Evolutionary conservation across 1,284 basidiomycete genomes (phyloP).

Genomic region (Peniophora sp.): DNA sequence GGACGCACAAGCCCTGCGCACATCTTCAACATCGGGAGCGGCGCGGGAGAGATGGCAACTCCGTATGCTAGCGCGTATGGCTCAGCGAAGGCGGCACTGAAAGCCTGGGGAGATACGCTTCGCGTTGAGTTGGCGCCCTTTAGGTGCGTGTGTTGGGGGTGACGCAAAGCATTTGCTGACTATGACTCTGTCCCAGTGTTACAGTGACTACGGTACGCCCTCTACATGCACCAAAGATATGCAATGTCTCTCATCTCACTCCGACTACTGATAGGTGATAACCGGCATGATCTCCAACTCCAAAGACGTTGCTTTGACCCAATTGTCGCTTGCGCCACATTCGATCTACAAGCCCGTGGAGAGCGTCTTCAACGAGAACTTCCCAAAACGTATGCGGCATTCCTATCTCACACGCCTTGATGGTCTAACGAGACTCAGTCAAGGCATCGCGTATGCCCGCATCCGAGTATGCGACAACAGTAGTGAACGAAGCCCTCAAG

Average conservation of each 20-base stretch:
- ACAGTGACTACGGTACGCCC: slow-evolving; percentile 21
- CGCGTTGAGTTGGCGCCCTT: slow-evolving; percentile 22
- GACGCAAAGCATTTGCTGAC: slow-evolving; percentile 2
- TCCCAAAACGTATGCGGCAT: background rate
- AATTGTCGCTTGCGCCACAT: slow-evolving; percentile 11
- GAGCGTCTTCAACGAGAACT: slow-evolving; percentile 7
- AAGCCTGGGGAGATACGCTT: slow-evolving; percentile 18
- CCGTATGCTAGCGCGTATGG: slow-evolving; percentile 21
- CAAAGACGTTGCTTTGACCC: slow-evolving; percentile 12
- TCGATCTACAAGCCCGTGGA: slow-evolving; percentile 22
- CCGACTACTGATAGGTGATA: slow-evolving; percentile 17
- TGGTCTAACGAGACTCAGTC: background rate
- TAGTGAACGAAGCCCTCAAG: slow-evolving; percentile 18
- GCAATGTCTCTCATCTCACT: background rate
- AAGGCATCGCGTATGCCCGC: slow-evolving; percentile 11
- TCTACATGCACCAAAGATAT: background rate
- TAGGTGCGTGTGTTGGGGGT: background rate
- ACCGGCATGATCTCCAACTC: slow-evolving; percentile 20
- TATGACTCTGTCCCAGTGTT: slow-evolving; percentile 14
- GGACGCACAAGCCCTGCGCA: slow-evolving; percentile 17
- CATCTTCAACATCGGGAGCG: slow-evolving; percentile 21
- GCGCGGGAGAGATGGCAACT: slow-evolving; percentile 16
- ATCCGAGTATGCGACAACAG: slow-evolving; percentile 14
- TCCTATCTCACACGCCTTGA: background rate
- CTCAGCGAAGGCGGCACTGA: slow-evolving; percentile 22